phyloP scores from a whole-genome alignment of 2,329 filamentous ascomycete genomes.

The Penicillium verrucosum region DNA sequence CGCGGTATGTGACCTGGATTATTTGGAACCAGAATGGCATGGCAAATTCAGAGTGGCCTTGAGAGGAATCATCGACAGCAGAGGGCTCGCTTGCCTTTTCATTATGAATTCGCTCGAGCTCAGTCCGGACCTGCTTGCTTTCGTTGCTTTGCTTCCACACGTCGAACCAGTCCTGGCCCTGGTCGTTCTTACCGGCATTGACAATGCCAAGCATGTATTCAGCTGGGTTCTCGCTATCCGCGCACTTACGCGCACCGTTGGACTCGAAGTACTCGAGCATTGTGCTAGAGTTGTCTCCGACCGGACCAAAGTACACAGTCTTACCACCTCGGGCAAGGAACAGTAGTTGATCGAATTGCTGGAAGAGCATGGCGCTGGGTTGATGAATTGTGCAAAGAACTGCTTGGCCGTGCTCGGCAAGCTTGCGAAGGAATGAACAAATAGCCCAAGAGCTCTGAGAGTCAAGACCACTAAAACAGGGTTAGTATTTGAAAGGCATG shows the following conservation, averaged over 20 bases:
- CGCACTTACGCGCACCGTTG: slow-evolving; percentile 59
- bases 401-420: slow-evolving; percentile 81
- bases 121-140: slow-evolving; percentile 51
- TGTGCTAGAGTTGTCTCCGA: slow-evolving; percentile 56
- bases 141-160: slow-evolving; percentile 60
- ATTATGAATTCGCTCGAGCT: slow-evolving; percentile 56
- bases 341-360: slow-evolving; percentile 66
- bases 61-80: slow-evolving; percentile 35
- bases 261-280: slow-evolving; percentile 63
- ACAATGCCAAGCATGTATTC: slow-evolving; percentile 68
- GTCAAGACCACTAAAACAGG: slow-evolving; percentile 66
- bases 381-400: slow-evolving; percentile 94
- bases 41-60: slow-evolving; percentile 69
- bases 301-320: slow-evolving; percentile 66
- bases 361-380: slow-evolving; percentile 85
- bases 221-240: slow-evolving; percentile 63
- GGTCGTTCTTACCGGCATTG: slow-evolving; percentile 34
- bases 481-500: not conserved
- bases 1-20: slow-evolving; percentile 63
- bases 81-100: slow-evolving; percentile 37
- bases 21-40: slow-evolving; percentile 67
- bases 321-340: slow-evolving; percentile 63
- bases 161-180: slow-evolving; percentile 56
- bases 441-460: slow-evolving; percentile 90
- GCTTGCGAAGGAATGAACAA: slow-evolving; percentile 74